These are phyloP conservation scores for Suillus hirtellus DNA, from an alignment of 768 basidiomycete genomes.

Conservation along the genomic window DNA sequence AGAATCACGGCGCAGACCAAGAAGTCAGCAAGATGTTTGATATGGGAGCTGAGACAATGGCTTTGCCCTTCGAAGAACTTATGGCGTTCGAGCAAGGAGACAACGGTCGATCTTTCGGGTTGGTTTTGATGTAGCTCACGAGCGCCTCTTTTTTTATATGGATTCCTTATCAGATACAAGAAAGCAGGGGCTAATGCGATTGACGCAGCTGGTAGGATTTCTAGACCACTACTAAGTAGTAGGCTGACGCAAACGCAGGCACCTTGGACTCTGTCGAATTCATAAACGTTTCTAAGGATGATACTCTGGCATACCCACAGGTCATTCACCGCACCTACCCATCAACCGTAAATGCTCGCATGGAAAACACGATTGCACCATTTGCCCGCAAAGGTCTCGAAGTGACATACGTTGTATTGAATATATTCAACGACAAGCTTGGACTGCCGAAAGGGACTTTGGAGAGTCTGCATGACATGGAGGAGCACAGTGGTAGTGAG, in stretches of 20 bases:
- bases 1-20: constrained; percentile 42
- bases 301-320: constrained; percentile 59
- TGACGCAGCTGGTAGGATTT: constrained; percentile 49
- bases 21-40: constrained; percentile 41
- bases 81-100: constrained; percentile 45
- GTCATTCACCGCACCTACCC: constrained; percentile 60
- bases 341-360: constrained; percentile 46
- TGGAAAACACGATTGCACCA: constrained; percentile 48
- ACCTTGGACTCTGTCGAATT: constrained; percentile 55
- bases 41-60: constrained; percentile 43
- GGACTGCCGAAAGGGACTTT: constrained; percentile 53
- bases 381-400: constrained; percentile 60
- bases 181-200: constrained; percentile 62
- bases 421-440: constrained; percentile 57
- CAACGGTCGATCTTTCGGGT: constrained; percentile 40
- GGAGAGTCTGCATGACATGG: constrained; percentile 39
- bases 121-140: not conserved
- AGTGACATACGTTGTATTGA: constrained; percentile 52
- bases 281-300: constrained; percentile 69
- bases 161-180: constrained; percentile 48
- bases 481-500: constrained; percentile 58
- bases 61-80: constrained; percentile 42
- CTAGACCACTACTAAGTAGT: not conserved
- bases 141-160: not conserved
- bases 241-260: not conserved